Evolutionary conservation across 352 stramenopile genomes (phyloP).

Genomic region (Aphanomyces invadans): DNA sequence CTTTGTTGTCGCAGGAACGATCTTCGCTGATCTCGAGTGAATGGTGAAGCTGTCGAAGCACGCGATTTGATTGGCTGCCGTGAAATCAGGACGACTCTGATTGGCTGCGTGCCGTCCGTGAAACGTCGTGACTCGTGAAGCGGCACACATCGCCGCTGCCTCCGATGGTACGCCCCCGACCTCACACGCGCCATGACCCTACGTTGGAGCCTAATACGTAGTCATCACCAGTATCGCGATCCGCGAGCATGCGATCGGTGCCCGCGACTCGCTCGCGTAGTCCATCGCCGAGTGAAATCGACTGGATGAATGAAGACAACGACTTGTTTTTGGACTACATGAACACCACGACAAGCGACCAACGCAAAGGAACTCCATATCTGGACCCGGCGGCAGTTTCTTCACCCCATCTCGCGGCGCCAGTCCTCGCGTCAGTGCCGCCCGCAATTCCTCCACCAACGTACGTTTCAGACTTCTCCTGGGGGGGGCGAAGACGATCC

Average conservation of each 20-base stretch:
- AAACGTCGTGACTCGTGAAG: too few species aligned
- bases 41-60: too few species aligned
- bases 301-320: slow-evolving; percentile 11
- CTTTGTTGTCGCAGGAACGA: too few species aligned
- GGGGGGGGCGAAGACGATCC: too few species aligned
- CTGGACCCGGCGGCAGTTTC: background rate
- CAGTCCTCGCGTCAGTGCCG: too few species aligned
- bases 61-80: background rate
- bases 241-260: background rate
- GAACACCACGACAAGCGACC: background rate
- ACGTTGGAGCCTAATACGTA: background rate
- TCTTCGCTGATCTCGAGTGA: too few species aligned
- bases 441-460: too few species aligned
- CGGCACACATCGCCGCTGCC: background rate
- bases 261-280: background rate
- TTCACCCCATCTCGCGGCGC: background rate
- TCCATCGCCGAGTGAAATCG: background rate
- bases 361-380: background rate
- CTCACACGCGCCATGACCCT: too few species aligned
- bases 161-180: too few species aligned
- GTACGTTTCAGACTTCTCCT: too few species aligned
- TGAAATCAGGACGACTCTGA: background rate
- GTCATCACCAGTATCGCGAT: background rate
- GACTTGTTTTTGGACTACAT: slow-evolving; percentile 18
- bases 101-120: background rate